Conservation (phyloP, 768 basidiomycete genomes). For the Mycena filopes region DNA sequence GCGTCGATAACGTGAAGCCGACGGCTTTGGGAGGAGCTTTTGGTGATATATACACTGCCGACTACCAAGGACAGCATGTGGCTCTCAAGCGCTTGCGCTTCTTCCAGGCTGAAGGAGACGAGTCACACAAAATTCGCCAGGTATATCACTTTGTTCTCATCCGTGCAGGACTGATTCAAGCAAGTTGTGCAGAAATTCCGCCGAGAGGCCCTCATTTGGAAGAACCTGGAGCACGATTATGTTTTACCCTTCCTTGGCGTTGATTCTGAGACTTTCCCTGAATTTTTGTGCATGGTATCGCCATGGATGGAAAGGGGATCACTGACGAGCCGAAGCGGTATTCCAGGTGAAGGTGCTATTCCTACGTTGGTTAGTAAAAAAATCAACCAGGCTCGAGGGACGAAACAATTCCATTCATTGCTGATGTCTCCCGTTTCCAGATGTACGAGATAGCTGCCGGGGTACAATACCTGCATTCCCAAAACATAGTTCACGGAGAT, state of each 20-base stretch:
- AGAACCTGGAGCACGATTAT: slow-evolving; percentile 32
- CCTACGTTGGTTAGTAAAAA: slow-evolving; percentile 5
- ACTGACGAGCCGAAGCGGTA: slow-evolving; percentile 11
- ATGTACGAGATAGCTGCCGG: slow-evolving; percentile 48
- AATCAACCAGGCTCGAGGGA: too few species aligned
- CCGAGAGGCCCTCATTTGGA: slow-evolving; percentile 37
- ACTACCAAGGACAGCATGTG: background rate
- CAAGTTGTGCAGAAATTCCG: slow-evolving; percentile 29
- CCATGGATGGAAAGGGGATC: slow-evolving; percentile 37
- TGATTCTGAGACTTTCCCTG: slow-evolving; percentile 26
- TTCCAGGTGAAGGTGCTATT: background rate
- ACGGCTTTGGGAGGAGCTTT: slow-evolving; percentile 9
- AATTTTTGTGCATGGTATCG: slow-evolving; percentile 35
- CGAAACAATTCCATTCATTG: too few species aligned
- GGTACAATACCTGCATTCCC: slow-evolving; percentile 45
- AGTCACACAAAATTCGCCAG: slow-evolving; percentile 5
- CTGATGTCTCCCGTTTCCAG: slow-evolving; percentile 33
- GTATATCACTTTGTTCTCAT: background rate
- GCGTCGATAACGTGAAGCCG: background rate
- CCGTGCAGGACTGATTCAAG: background rate
- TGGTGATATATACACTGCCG: slow-evolving; percentile 8
- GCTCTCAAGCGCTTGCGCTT: slow-evolving; percentile 22
- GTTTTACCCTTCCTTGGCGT: slow-evolving; percentile 37
- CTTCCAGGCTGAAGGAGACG: slow-evolving; percentile 5
- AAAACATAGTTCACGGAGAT: slow-evolving; percentile 37